Conservation (phyloP, 2,329 filamentous ascomycete genomes). For the Rhytidhysteron rufulum region DNA sequence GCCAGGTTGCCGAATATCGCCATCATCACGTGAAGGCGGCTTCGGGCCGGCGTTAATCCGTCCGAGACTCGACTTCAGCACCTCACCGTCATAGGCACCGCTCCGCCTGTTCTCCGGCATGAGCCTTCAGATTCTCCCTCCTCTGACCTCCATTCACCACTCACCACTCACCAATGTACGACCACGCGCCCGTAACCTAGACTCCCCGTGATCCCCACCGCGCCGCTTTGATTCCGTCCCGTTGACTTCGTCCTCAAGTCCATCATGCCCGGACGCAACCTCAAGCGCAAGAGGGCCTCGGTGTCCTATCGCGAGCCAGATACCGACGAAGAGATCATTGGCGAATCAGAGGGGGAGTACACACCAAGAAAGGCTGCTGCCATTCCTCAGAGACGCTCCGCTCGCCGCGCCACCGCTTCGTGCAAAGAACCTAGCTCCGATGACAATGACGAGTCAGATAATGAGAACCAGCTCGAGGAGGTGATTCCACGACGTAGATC, state of each 20-base stretch:
- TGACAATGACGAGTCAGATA: slow-evolving; percentile 22
- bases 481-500: slow-evolving; percentile 2
- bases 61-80: background rate
- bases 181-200: background rate
- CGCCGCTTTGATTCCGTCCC: too few species aligned
- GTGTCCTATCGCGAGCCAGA: slow-evolving; percentile 36
- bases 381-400: background rate
- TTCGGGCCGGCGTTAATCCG: background rate
- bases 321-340: slow-evolving; percentile 27
- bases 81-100: background rate
- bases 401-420: slow-evolving; percentile 7
- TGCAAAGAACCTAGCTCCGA: slow-evolving; percentile 33
- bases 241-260: background rate
- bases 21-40: too few species aligned
- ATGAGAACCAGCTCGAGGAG: slow-evolving; percentile 21
- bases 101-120: background rate
- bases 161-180: too few species aligned
- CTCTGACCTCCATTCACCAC: background rate
- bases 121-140: background rate
- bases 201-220: background rate
- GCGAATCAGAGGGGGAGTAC: slow-evolving; percentile 11
- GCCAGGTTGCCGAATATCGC: too few species aligned
- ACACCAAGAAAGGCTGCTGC: slow-evolving; percentile 4
- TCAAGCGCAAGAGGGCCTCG: slow-evolving; percentile 32
- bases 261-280: slow-evolving; percentile 18